Percentiles rank a stretch among this genome's conserved stretches.
These are phyloP conservation scores for Pelargonium citronellum DNA, from an alignment of 441 rosid genomes.

Conservation along the genomic window DNA sequence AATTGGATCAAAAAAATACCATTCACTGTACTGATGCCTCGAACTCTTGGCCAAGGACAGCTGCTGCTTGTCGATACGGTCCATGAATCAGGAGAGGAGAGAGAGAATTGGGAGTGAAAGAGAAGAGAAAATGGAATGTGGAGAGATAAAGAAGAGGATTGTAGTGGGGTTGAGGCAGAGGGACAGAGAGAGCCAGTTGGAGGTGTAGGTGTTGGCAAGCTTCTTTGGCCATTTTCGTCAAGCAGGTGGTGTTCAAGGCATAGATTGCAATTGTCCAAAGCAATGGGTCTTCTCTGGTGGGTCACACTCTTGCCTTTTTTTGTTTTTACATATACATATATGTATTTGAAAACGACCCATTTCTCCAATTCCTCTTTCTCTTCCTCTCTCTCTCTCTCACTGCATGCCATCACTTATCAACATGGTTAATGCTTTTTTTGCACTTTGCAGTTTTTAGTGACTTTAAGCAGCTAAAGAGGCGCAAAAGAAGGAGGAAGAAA, in stretches of 20 bases:
- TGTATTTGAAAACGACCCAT: not conserved
- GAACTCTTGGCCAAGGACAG: constrained; percentile 67
- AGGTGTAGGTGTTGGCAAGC: constrained; percentile 29
- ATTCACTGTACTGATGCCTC: constrained; percentile 78
- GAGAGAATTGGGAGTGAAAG: constrained; percentile 11
- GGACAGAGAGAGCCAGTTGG: constrained; percentile 34
- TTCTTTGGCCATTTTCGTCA: constrained; percentile 40
- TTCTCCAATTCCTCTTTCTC: not conserved
- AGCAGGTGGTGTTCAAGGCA: constrained; percentile 33
- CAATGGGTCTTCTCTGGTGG: constrained; percentile 46
- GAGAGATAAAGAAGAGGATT: constrained; percentile 11
- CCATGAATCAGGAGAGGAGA: constrained; percentile 33
- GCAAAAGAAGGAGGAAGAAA: constrained; percentile 15
- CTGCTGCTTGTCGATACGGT: constrained; percentile 49
- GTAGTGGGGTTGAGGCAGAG: constrained; percentile 23
- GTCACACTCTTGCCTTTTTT: constrained; percentile 26
- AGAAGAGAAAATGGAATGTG: constrained; percentile 4
- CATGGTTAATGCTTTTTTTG: constrained; percentile 9
- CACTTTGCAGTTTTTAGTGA: not conserved
- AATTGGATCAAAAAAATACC: constrained; percentile 27
- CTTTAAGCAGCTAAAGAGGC: constrained; percentile 18
- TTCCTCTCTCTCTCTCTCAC: not conserved
- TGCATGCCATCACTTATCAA: too few relatives aligned
- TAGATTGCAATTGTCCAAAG: constrained; percentile 45
- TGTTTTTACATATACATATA: not conserved